Percentiles rank a stretch among this genome's conserved stretches.
Conservation (phyloP, 2,329 filamentous ascomycete species). For the Arthrobotrys entomopaga region DNA sequence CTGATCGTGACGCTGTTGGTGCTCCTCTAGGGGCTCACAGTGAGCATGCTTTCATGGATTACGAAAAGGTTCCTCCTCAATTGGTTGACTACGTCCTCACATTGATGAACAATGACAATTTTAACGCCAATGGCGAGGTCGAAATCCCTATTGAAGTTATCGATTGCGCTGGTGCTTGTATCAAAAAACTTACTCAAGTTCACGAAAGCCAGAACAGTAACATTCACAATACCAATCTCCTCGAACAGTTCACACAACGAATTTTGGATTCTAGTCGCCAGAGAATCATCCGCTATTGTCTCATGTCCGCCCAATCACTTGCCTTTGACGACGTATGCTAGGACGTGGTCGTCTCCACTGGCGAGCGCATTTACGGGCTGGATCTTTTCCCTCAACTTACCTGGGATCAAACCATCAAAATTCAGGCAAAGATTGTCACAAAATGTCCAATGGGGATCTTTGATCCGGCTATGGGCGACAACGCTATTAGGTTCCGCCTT, state of each 20-base stretch:
- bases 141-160: constrained; percentile 35
- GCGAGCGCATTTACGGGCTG: constrained; percentile 33
- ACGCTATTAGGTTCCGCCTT: constrained; percentile 29
- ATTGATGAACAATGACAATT: constrained; percentile 33
- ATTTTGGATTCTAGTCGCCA: constrained; percentile 31
- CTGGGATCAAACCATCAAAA: constrained; percentile 16
- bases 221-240: constrained; percentile 11
- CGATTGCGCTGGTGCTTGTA: constrained; percentile 14
- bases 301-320: constrained; percentile 27
- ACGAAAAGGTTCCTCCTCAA: constrained; percentile 31
- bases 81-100: constrained; percentile 33
- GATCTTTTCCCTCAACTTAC: constrained; percentile 12
- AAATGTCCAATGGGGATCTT: constrained; percentile 29
- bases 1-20: constrained; percentile 15
- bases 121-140: constrained; percentile 14
- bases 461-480: constrained; percentile 27
- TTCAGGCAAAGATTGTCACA: constrained; percentile 18
- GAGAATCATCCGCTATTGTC: constrained; percentile 18
- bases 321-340: constrained; percentile 45
- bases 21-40: constrained; percentile 34
- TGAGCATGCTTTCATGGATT: constrained; percentile 43
- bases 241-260: constrained; percentile 35
- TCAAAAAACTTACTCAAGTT: constrained; percentile 17
- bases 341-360: constrained; percentile 36
- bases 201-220: constrained; percentile 10